Base-by-base conservation (phyloP, 257 asterid species). In the Primulina eburnea region DNA sequence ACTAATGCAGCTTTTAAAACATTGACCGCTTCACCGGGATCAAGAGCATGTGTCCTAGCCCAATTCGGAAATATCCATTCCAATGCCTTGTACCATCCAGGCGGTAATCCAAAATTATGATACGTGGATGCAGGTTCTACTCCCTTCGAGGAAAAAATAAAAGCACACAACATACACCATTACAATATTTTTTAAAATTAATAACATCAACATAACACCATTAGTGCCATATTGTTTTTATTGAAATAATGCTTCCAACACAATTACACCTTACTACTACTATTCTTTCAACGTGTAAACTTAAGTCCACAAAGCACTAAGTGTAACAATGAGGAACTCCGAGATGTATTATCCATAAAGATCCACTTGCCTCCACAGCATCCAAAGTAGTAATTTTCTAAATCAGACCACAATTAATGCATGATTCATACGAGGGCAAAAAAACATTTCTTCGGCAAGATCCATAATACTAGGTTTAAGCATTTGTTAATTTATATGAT, bases 11-110 rank as follows among this genome's bases (percentile, higher is more conserved):
- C 85, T 82, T 94, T 94, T 75, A 94, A 81, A 70, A 89, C 82
- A 73, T 94, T 94, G 69, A 94, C 97, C 0, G 99, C 95, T 85
- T 89, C 96, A 50, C 99, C 99, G n/a, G 97, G 94, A 75, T 91
- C 97, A 21, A 94, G 91, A 61, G 99, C 99, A 69, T 94, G 99
- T 3, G 88, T 81, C 72, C 99, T 86, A 8, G 99, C 97, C 99
- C 99, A 91, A 4, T 90, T 89, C 38, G 99, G 99, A 52, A 91
- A 94, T 21, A 94, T 86, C 96, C 97, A 94, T 80, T 87, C 99
- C 75, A 94, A 71, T 7, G 99, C 97, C 75, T 85, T 89, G 78
- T 94, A 94, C 99, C 99, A 94, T 38, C 85, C 93, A 17, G 84
- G 79, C 12, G 99, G 97, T 73, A 94, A 71, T 73, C 99, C 99